Evolutionary conservation across 1,284 basidiomycete species (phyloP), one percentile per base, ranked within the genome.

Genomic region (Irpex rosettiformis): DNA sequence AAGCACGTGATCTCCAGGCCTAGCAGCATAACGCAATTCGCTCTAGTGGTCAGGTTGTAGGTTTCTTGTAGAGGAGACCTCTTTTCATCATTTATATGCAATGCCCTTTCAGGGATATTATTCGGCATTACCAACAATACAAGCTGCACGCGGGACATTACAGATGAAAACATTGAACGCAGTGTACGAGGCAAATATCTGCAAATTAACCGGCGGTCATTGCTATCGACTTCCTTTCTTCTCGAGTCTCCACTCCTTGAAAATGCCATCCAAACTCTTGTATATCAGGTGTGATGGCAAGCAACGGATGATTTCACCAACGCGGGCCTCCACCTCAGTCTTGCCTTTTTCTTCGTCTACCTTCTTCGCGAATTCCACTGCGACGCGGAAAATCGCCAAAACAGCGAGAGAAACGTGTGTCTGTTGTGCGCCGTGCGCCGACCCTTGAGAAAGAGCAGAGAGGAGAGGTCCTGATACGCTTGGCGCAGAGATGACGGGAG

Each of bases 361-460:
- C 67, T 86, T 87, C 67, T 80, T 76, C 3, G 93, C 93, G 68
- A 87, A 94, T 65, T 94, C 91, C 56, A 88, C 78, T 5, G 89
- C 80, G 75, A 96, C 83, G 40, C 91, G 83, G 75, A 94, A 94
- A 70, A 98, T 85, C 6, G 94, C 93, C 59, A 97, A 78, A 25
- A 98, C 92, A 3, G 94, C 93, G 22, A 98, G 81, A 6, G 90
- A 93, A 30, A 96, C 90, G 66, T 96, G 95, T 1, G 94, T 97
- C 75, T 98, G 95, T 68, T 96, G 91, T 51, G 83, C 79, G 18
- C 87, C 87, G 68, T 94, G 93, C 4, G 90, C 85, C 5, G 90
- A 91, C 47, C 85, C 85, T 22, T 85, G 82, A 3, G 84, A 79
- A 37, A 93, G 79, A 13, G 91, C 91, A 22, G 86, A 78, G 1